phyloP scores from a whole-genome alignment of 495 filamentous ascomycete species.

The Cercophora newfieldiana region DNA sequence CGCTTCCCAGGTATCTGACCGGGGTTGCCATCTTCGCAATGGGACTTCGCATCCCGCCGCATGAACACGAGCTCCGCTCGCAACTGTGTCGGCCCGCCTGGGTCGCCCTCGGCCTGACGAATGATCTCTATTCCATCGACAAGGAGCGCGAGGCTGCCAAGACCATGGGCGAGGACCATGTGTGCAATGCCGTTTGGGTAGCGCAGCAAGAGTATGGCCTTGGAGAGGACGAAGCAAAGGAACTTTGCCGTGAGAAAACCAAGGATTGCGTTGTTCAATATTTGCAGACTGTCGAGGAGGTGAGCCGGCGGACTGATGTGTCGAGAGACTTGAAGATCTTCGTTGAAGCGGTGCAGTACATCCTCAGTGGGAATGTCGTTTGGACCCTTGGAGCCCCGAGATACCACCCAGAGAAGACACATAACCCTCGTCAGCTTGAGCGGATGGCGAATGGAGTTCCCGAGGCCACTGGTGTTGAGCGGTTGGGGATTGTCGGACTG shows the following conservation, averaged over 20 bases:
- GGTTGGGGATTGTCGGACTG: too few species aligned
- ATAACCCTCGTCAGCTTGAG: neutral
- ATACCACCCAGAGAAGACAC: neutral
- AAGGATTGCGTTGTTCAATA: constrained; percentile 1
- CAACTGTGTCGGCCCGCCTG: constrained; percentile 31
- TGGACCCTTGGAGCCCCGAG: constrained; percentile 1
- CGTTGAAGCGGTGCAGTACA: constrained; percentile 4
- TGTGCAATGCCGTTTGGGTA: constrained; percentile 42
- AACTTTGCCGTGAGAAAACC: constrained; percentile 17
- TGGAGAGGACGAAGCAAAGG: constrained; percentile 27
- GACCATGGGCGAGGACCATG: constrained; percentile 20
- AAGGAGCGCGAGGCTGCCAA: constrained; percentile 31
- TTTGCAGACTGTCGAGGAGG: neutral
- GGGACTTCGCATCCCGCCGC: constrained; percentile 15
- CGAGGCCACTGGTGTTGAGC: too few species aligned
- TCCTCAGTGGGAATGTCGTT: constrained; percentile 2
- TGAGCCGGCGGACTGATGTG: neutral
- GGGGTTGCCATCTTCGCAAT: constrained; percentile 12
- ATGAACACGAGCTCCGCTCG: constrained; percentile 6
- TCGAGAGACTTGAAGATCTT: neutral
- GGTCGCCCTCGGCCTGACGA: constrained; percentile 31
- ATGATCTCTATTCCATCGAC: constrained; percentile 36
- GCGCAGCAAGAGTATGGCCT: constrained; percentile 34
- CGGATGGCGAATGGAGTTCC: neutral
- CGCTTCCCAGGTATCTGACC: neutral